Percentiles rank a stretch among this genome's conserved stretches.
Evolutionary conservation across 805 yeast species (phyloP).

Genomic region (Candida parachauliodes): DNA sequence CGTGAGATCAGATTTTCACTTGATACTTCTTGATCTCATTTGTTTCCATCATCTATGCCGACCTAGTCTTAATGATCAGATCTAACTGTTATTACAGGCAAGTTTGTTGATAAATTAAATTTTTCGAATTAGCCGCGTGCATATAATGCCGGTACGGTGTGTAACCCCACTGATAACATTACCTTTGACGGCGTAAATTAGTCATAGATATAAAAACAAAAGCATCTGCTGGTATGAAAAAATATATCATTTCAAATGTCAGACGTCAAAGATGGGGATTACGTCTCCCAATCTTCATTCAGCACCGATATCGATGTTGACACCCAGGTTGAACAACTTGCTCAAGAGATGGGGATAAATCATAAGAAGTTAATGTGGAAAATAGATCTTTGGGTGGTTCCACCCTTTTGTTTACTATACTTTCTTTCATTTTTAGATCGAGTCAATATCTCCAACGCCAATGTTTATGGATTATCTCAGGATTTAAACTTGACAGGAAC

Average conservation of each 20-base stretch:
- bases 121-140: not conserved
- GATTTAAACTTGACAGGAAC: constrained; percentile 54
- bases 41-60: too few relatives aligned
- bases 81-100: too few relatives aligned
- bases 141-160: not conserved
- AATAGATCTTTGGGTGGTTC: constrained; percentile 65
- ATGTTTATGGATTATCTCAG: constrained; percentile 60
- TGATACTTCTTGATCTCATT: too few relatives aligned
- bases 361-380: constrained; percentile 58
- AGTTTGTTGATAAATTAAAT: too few relatives aligned
- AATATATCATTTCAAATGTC: too few relatives aligned
- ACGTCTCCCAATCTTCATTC: not conserved
- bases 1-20: too few relatives aligned
- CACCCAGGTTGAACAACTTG: constrained; percentile 18
- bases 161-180: not conserved
- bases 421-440: constrained; percentile 76
- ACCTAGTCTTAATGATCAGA: too few relatives aligned
- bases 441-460: constrained; percentile 80
- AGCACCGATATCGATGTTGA: constrained; percentile 4
- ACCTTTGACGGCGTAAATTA: constrained; percentile 1
- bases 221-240: too few relatives aligned
- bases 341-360: constrained; percentile 42
- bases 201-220: too few relatives aligned
- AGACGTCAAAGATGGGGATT: constrained; percentile 6
- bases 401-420: constrained; percentile 72